Conservation (phyloP, 2,329 filamentous ascomycete genomes). For the Penicillium sp. region DNA sequence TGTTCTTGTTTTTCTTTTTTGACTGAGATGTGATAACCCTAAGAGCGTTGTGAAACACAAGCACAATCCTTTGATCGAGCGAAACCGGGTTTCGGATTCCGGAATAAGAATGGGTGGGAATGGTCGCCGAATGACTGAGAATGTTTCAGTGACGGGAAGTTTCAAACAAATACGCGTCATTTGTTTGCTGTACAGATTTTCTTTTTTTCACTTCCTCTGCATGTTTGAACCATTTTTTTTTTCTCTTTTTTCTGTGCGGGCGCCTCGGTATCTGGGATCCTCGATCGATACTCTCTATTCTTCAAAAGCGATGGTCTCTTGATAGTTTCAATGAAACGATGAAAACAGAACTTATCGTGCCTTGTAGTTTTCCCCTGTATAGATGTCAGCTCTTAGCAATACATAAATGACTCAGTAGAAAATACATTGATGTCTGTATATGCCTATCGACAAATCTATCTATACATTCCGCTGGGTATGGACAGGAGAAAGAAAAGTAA, state of each 20-base stretch:
- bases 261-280: slow-evolving; percentile 25
- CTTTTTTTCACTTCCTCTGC: slow-evolving; percentile 4
- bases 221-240: slow-evolving; percentile 10
- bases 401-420: background rate
- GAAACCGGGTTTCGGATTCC: slow-evolving; percentile 2
- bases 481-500: background rate
- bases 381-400: background rate
- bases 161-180: slow-evolving; percentile 24
- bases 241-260: slow-evolving; percentile 22
- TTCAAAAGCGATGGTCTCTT: slow-evolving; percentile 20
- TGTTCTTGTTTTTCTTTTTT: background rate
- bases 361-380: background rate
- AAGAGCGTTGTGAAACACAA: slow-evolving; percentile 14
- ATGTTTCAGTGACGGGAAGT: background rate
- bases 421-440: slow-evolving; percentile 4
- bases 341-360: slow-evolving; percentile 13
- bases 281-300: slow-evolving; percentile 23
- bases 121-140: background rate
- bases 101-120: slow-evolving; percentile 2
- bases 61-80: slow-evolving; percentile 24
- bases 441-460: slow-evolving; percentile 17
- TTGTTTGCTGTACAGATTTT: slow-evolving; percentile 31
- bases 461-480: slow-evolving; percentile 11
- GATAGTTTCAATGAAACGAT: slow-evolving; percentile 28
- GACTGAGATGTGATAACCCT: slow-evolving; percentile 14